A percentile compares a stretch with the other conserved stretches of the same genome.
Evolutionary conservation across 78 protist species (phyloP).

Genomic region (Trichosphaerium sp.): DNA sequence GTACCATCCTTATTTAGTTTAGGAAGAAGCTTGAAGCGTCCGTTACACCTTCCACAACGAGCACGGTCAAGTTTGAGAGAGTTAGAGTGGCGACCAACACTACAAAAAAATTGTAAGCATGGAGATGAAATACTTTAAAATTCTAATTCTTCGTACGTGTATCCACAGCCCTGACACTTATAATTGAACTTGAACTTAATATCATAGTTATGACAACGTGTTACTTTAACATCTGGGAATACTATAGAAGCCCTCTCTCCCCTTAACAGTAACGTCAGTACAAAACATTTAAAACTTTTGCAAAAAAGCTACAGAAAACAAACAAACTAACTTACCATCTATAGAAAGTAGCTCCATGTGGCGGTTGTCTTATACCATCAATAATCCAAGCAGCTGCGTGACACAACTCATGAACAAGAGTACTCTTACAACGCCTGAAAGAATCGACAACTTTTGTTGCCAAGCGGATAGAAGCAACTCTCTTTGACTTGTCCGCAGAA

Average conservation of each 20-base stretch:
- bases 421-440: background rate
- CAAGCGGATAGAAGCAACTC: no score
- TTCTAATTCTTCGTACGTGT: no score
- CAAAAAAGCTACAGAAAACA: no score
- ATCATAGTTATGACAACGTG: conserved; percentile 9
- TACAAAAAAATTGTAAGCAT: no score
- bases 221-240: background rate
- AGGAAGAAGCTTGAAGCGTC: background rate
- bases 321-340: no score
- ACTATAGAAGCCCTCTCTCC: no score
- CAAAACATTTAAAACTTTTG: no score
- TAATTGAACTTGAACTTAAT: background rate
- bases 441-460: background rate
- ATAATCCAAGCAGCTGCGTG: conserved; percentile 11
- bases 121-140: no score
- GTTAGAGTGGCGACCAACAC: conserved; percentile 18
- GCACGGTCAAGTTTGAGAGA: background rate
- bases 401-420: conserved; percentile 15
- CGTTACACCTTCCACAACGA: background rate
- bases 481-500: no score
- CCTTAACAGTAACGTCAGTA: no score
- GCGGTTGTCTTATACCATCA: background rate
- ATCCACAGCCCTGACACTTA: background rate
- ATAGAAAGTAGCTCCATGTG: conserved; percentile 1
- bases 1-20: no score